phyloP scores from a whole-genome alignment of 352 stramenopile species.

The Globisporangium uncinulatum region DNA sequence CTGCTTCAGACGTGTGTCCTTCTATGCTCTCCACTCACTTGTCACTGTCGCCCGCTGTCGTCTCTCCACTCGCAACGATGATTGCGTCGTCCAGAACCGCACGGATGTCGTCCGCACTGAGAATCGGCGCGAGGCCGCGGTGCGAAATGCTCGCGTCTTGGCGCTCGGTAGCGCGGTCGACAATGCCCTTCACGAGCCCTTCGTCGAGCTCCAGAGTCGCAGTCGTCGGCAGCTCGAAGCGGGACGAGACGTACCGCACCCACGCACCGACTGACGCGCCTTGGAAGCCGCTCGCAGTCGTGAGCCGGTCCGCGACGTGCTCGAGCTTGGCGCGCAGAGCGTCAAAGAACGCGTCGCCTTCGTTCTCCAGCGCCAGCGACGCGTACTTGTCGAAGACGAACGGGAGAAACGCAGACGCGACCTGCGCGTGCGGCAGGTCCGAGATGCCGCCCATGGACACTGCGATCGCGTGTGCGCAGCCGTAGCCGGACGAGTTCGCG shows the following conservation, averaged over 20 bases:
- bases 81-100: constrained; percentile 48
- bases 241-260: constrained; percentile 54
- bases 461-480: constrained; percentile 44
- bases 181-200: constrained; percentile 38
- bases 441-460: constrained; percentile 66
- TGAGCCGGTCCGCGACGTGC: constrained; percentile 38
- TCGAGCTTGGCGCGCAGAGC: constrained; percentile 47
- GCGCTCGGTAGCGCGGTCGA: constrained; percentile 43
- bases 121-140: constrained; percentile 24
- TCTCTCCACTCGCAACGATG: constrained; percentile 12
- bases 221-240: constrained; percentile 50
- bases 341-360: constrained; percentile 64
- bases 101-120: constrained; percentile 61
- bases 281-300: constrained; percentile 47
- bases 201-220: constrained; percentile 57
- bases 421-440: constrained; percentile 55
- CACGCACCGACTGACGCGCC: constrained; percentile 39
- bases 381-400: constrained; percentile 66
- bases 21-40: too few species aligned
- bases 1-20: too few species aligned
- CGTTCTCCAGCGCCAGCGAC: constrained; percentile 46
- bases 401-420: constrained; percentile 51
- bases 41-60: not conserved
- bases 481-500: constrained; percentile 47
- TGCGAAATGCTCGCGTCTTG: constrained; percentile 39